Evolutionary conservation across 768 basidiomycete species (phyloP).

Genomic region (Kwoniella bestiolae): DNA sequence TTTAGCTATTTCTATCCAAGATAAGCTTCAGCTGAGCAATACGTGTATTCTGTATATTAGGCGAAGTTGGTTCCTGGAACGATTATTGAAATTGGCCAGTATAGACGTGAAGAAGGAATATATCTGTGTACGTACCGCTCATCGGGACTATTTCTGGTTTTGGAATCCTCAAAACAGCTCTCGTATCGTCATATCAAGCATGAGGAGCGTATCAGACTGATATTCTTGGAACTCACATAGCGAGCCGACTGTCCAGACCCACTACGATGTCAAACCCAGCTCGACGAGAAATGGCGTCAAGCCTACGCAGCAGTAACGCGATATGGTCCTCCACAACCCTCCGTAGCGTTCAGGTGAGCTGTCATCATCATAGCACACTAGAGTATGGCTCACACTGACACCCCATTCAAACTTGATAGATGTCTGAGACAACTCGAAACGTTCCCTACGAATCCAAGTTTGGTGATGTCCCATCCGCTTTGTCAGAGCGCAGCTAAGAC

Average conservation of each 20-base stretch:
- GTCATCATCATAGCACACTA: too few relatives aligned
- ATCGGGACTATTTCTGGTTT: too few relatives aligned
- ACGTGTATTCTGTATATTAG: conserved; percentile 58
- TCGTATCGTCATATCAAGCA: too few relatives aligned
- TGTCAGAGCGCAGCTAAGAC: conserved; percentile 89
- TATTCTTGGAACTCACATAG: conserved; percentile 47
- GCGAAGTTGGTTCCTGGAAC: conserved; percentile 92
- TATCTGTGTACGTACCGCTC: conserved; percentile 70
- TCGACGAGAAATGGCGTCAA: conserved; percentile 93
- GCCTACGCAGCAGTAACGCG: conserved; percentile 84
- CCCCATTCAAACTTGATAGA: too few relatives aligned
- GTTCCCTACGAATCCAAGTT: conserved; percentile 78
- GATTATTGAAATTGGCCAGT: conserved; percentile 86
- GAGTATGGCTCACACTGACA: too few relatives aligned
- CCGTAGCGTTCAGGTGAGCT: conserved; percentile 44
- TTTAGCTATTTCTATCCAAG: too few relatives aligned
- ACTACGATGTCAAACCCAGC: conserved; percentile 72
- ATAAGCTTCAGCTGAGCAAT: conserved; percentile 1
- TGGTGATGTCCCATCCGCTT: conserved; percentile 79
- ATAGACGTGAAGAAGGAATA: conserved; percentile 91
- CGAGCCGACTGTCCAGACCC: conserved; percentile 84
- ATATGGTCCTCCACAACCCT: conserved; percentile 64
- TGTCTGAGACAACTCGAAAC: conserved; percentile 83
- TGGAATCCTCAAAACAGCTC: too few relatives aligned
- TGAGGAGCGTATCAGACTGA: not conserved